Evolutionary conservation across 805 yeast species (phyloP).

Genomic region (Metschnikowia proteae): DNA sequence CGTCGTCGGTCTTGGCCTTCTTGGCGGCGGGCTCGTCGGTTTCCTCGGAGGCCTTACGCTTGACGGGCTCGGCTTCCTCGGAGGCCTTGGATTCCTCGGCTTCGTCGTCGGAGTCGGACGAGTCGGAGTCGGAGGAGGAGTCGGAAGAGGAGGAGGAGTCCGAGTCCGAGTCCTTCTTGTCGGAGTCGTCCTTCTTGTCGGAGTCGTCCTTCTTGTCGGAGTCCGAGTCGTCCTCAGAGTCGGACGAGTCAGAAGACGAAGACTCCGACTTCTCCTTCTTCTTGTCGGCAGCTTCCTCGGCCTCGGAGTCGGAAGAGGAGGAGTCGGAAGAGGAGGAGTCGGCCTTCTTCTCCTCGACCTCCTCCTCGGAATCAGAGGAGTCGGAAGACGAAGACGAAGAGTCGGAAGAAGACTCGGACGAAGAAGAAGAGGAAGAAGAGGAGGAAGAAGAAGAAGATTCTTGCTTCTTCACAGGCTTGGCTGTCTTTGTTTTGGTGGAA

Average conservation of each 20-base stretch:
- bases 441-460: constrained; percentile 4
- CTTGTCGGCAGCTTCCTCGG: neutral
- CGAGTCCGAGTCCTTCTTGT: constrained; percentile 22
- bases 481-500: constrained; percentile 22
- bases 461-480: constrained; percentile 8
- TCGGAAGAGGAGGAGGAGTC: constrained; percentile 15
- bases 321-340: constrained; percentile 17
- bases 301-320: neutral
- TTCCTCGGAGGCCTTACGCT: constrained; percentile 26
- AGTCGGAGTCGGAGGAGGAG: constrained; percentile 30
- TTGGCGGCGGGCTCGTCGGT: constrained; percentile 39
- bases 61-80: constrained; percentile 33
- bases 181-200: constrained; percentile 20
- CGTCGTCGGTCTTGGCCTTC: constrained; percentile 53
- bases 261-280: too few species aligned
- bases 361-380: constrained; percentile 12
- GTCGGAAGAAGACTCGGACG: constrained; percentile 19
- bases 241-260: constrained; percentile 6
- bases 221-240: constrained; percentile 12
- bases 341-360: constrained; percentile 13
- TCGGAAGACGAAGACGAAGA: constrained; percentile 17
- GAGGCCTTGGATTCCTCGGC: constrained; percentile 36
- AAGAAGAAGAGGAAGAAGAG: constrained; percentile 18
- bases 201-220: neutral
- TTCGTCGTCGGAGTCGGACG: constrained; percentile 27